phyloP scores from a whole-genome alignment of 129 eudicot species.

The Pulicaria dysenterica region DNA sequence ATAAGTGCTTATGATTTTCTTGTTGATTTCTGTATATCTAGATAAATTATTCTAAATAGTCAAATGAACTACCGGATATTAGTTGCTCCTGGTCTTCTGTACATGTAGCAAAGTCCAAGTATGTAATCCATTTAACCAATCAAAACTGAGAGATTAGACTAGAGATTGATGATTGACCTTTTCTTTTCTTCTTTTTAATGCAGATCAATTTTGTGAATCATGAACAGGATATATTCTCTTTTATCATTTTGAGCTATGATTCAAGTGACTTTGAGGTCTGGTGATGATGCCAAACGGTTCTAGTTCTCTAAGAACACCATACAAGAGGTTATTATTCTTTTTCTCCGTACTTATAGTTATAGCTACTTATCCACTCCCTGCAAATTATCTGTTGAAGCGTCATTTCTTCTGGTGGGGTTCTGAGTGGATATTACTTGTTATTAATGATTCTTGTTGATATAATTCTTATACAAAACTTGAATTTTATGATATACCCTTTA shows the following conservation, averaged over 20 bases:
- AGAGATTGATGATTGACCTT: neutral
- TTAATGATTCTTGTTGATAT: too few species aligned
- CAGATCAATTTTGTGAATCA: neutral
- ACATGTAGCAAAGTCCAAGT: slow-evolving; percentile 65
- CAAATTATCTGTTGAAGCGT: slow-evolving; percentile 5
- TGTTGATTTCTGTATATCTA: slow-evolving; percentile 81
- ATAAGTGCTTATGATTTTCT: too few species aligned
- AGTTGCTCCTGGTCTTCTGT: slow-evolving; percentile 79
- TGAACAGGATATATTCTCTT: neutral
- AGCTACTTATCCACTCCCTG: slow-evolving; percentile 88
- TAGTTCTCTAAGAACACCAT: slow-evolving; percentile 93
- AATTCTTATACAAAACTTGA: too few species aligned
- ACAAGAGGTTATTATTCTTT: slow-evolving; percentile 74
- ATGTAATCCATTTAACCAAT: slow-evolving; percentile 97
- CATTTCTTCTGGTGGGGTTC: slow-evolving; percentile 18
- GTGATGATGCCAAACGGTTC: slow-evolving; percentile 97
- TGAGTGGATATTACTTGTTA: neutral
- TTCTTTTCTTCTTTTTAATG: neutral
- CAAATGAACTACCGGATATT: slow-evolving; percentile 63
- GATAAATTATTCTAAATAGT: slow-evolving; percentile 88
- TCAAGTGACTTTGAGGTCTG: slow-evolving; percentile 72
- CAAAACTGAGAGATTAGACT: slow-evolving; percentile 24
- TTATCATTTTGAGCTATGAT: slow-evolving; percentile 81
- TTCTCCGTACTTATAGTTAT: slow-evolving; percentile 52
- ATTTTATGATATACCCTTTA: too few species aligned